Conservation (phyloP, 768 basidiomycete species). For the Auriscalpium microsporum region DNA sequence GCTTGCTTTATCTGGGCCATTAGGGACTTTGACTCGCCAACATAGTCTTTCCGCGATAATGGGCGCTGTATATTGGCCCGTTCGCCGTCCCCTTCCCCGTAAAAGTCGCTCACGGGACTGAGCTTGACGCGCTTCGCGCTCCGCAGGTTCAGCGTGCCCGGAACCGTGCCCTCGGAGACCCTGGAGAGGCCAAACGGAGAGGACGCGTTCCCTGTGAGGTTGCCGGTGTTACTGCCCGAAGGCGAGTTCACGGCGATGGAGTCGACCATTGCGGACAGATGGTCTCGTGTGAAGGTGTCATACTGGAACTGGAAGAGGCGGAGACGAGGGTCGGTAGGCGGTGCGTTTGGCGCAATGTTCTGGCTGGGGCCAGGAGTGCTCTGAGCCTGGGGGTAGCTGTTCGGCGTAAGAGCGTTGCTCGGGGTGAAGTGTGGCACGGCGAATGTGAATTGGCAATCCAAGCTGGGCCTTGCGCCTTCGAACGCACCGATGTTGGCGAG, state of each 20-base stretch:
- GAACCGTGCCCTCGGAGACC: conserved; percentile 36
- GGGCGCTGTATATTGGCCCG: conserved; percentile 44
- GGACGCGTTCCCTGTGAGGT: conserved; percentile 34
- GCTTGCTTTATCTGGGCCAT: conserved; percentile 78
- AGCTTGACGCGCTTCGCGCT: conserved; percentile 78
- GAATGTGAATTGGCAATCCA: conserved; percentile 70
- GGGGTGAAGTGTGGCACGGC: conserved; percentile 41
- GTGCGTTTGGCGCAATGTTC: conserved; percentile 22
- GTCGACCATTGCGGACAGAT: conserved; percentile 89
- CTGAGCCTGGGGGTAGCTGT: conserved; percentile 40
- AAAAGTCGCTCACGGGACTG: conserved; percentile 56
- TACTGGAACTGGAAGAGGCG: conserved; percentile 91
- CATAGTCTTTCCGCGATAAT: conserved; percentile 50
- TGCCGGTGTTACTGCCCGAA: conserved; percentile 40
- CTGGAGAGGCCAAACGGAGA: conserved; percentile 41
- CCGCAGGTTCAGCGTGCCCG: conserved; percentile 44
- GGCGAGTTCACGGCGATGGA: conserved; percentile 81
- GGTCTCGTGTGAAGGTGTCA: conserved; percentile 92
- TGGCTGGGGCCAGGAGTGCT: conserved; percentile 46
- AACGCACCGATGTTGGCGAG: conserved; percentile 35
- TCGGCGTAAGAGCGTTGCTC: conserved; percentile 17
- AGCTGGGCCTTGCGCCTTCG: conserved; percentile 36
- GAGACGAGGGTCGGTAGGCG: conserved; percentile 62
- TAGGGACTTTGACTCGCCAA: conserved; percentile 66
- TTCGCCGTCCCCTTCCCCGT: conserved; percentile 40